Evolutionary conservation across 2,329 filamentous ascomycete genomes (phyloP).

Genomic region (Fusarium longipes): DNA sequence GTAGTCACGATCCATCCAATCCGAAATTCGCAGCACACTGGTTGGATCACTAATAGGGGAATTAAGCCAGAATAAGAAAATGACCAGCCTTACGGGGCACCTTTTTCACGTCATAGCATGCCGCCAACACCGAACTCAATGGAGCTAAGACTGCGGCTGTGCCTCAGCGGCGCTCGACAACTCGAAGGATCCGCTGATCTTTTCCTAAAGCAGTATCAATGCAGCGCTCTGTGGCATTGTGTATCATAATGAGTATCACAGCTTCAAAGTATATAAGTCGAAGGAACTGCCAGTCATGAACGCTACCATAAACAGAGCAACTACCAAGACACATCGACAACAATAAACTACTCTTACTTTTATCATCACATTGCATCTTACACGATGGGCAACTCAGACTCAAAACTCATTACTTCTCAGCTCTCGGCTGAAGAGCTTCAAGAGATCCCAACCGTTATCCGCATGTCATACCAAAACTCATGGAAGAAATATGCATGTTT

Average conservation of each 20-base stretch:
- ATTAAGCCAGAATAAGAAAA: neutral
- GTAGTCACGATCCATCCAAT: neutral
- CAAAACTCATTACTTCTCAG: slow-evolving; percentile 18
- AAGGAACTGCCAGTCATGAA: neutral
- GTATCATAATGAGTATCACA: neutral
- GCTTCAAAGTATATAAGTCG: slow-evolving; percentile 10
- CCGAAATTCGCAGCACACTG: neutral
- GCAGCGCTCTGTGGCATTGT: slow-evolving; percentile 1
- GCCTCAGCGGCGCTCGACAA: slow-evolving; percentile 8
- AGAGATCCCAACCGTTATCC: slow-evolving; percentile 21
- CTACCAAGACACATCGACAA: neutral
- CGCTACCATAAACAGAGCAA: neutral
- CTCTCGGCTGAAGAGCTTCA: slow-evolving; percentile 10
- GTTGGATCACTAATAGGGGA: neutral
- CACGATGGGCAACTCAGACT: slow-evolving; percentile 36
- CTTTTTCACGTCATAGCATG: slow-evolving; percentile 1
- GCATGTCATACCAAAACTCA: slow-evolving; percentile 28
- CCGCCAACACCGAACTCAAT: slow-evolving; percentile 5
- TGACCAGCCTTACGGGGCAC: slow-evolving; percentile 15
- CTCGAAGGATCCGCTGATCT: neutral
- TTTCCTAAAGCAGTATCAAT: slow-evolving; percentile 7
- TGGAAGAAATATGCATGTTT: slow-evolving; percentile 15
- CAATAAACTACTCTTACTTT: neutral
- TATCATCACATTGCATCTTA: neutral
- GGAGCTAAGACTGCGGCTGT: slow-evolving; percentile 7